These are phyloP conservation scores for Lodderomyces orthopsilosis DNA, from an alignment of 1,139 yeast species.

Conservation along the genomic window DNA sequence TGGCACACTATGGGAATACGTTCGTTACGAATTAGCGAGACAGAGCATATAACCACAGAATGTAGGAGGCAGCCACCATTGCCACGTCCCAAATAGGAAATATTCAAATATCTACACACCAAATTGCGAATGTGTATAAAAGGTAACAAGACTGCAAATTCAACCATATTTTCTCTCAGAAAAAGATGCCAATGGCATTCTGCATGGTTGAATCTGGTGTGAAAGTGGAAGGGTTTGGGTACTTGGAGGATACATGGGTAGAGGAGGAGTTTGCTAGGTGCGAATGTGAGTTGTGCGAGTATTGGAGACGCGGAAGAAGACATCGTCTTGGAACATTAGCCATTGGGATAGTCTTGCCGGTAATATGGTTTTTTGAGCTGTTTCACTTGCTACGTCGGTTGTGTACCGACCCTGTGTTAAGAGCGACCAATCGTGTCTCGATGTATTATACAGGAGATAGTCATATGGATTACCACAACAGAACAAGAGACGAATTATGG, in stretches of 20 bases:
- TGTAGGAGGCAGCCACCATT: constrained; percentile 6
- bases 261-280: neutral
- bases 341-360: constrained; percentile 23
- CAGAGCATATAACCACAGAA: too few relatives aligned
- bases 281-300: constrained; percentile 9
- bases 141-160: neutral
- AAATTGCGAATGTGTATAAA: neutral
- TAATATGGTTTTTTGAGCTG: constrained; percentile 18
- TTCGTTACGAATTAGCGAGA: too few relatives aligned
- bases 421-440: neutral
- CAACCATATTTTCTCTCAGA: neutral
- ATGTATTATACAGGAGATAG: neutral
- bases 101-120: neutral
- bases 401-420: neutral
- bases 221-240: neutral
- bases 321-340: constrained; percentile 11
- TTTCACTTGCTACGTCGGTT: neutral
- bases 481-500: constrained; percentile 8
- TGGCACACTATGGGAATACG: too few relatives aligned
- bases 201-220: neutral
- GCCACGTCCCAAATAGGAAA: constrained; percentile 14
- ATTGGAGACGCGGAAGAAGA: constrained; percentile 4
- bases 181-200: neutral
- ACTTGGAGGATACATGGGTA: neutral
- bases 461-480: constrained; percentile 10